Conservation (phyloP, 306 rosid genomes). For the Alnus glutinosa region DNA sequence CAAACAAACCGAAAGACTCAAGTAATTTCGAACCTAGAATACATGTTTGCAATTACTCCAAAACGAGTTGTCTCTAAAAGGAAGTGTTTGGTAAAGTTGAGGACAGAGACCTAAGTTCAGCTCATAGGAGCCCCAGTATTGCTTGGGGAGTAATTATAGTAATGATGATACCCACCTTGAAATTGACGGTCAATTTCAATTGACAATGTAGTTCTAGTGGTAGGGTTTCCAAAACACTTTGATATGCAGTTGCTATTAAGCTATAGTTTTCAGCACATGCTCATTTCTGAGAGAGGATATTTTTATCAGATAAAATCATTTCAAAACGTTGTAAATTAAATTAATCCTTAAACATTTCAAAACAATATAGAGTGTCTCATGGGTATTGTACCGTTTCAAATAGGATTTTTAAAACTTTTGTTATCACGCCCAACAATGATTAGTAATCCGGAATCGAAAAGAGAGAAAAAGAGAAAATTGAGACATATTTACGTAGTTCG, state of each 20-base stretch:
- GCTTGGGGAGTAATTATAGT: not conserved
- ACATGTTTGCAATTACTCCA: no score
- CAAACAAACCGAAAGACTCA: no score
- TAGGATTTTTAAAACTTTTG: no score
- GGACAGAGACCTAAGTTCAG: not conserved
- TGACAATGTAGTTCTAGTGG: not conserved
- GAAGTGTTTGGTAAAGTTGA: not conserved
- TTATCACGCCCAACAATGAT: no score
- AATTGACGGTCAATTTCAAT: not conserved
- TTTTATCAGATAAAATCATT: not conserved
- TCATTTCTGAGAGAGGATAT: not conserved
- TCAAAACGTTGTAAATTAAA: no score
- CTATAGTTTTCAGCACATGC: not conserved
- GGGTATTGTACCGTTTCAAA: no score
- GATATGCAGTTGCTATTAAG: not conserved
- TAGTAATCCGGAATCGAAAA: no score
- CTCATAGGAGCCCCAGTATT: not conserved
- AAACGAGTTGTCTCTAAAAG: not conserved
- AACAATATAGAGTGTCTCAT: no score
- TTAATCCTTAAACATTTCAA: no score
- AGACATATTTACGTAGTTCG: no score
- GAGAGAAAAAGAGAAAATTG: no score
- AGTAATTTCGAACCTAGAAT: no score
- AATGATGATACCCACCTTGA: not conserved
- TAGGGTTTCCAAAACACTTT: slow-evolving; percentile 11